phyloP scores from a whole-genome alignment of 2,329 filamentous ascomycete genomes.

The Byssochlamys sp. region DNA sequence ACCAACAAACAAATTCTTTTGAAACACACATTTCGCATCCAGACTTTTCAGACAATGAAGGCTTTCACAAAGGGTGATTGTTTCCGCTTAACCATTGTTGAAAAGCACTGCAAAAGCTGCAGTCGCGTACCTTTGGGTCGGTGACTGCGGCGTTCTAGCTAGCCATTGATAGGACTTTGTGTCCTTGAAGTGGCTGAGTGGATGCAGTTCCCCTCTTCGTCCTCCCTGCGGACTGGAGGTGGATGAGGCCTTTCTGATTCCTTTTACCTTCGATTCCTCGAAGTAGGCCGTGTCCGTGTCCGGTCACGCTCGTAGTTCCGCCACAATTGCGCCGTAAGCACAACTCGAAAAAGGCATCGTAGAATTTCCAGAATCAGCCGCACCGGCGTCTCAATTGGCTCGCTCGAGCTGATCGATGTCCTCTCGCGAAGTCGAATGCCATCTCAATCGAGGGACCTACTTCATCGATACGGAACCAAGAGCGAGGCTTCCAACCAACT shows the following conservation, averaged over 20 bases:
- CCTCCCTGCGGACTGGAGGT: not conserved
- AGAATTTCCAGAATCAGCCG: not conserved
- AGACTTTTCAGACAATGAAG: constrained; percentile 44
- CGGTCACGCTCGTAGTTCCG: not conserved
- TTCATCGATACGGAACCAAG: too few relatives aligned
- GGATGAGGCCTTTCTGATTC: not conserved
- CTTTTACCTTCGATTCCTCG: not conserved
- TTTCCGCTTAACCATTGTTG: constrained; percentile 51
- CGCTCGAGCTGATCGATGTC: too few relatives aligned
- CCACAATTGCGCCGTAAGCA: not conserved
- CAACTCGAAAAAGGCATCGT: not conserved
- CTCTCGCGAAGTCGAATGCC: too few relatives aligned
- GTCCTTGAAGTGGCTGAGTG: not conserved
- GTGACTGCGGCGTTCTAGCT: not conserved
- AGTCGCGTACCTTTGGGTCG: not conserved
- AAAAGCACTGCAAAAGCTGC: constrained; percentile 16
- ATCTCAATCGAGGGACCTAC: not conserved
- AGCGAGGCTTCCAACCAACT: too few relatives aligned
- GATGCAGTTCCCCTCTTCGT: not conserved
- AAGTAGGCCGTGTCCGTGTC: not conserved
- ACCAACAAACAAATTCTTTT: constrained; percentile 19
- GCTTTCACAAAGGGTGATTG: constrained; percentile 47
- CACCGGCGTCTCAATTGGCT: too few relatives aligned
- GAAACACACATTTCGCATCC: constrained; percentile 25
- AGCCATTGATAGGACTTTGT: not conserved